Evolutionary conservation across 257 asterid genomes (phyloP).

Genomic region (Salvia miltiorrhiza): DNA sequence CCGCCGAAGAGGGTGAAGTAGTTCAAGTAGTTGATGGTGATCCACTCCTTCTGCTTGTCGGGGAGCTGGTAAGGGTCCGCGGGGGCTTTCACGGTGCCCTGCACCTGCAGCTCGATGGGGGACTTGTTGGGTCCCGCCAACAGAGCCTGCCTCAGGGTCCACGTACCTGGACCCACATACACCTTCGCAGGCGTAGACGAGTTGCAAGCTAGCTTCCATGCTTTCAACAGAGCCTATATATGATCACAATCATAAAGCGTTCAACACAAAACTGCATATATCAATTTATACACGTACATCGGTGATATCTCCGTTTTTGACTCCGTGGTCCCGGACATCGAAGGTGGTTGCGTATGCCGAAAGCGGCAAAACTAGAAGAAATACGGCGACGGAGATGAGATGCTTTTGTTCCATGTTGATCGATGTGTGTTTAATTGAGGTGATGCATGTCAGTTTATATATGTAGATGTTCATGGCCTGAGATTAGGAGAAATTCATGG

Average conservation of each 20-base stretch:
- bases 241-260: too few species aligned
- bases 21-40: slow-evolving; percentile 37
- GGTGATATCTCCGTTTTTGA: background rate
- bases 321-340: background rate
- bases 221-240: slow-evolving; percentile 11
- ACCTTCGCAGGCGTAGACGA: slow-evolving; percentile 2
- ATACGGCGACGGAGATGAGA: background rate
- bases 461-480: too few species aligned
- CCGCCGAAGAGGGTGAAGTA: slow-evolving; percentile 42
- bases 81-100: slow-evolving; percentile 37
- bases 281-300: too few species aligned
- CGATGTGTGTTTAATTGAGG: background rate
- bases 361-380: background rate
- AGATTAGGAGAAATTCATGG: too few species aligned
- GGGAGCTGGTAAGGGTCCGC: slow-evolving; percentile 20
- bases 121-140: slow-evolving; percentile 22
- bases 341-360: background rate
- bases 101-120: slow-evolving; percentile 37
- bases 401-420: background rate
- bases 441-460: too few species aligned
- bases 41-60: slow-evolving; percentile 32
- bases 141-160: slow-evolving; percentile 16
- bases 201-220: slow-evolving; percentile 39
- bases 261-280: too few species aligned
- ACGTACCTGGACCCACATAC: slow-evolving; percentile 25